Base-by-base conservation (phyloP, 768 basidiomycete species). In the Phaffia tasmanica region DNA sequence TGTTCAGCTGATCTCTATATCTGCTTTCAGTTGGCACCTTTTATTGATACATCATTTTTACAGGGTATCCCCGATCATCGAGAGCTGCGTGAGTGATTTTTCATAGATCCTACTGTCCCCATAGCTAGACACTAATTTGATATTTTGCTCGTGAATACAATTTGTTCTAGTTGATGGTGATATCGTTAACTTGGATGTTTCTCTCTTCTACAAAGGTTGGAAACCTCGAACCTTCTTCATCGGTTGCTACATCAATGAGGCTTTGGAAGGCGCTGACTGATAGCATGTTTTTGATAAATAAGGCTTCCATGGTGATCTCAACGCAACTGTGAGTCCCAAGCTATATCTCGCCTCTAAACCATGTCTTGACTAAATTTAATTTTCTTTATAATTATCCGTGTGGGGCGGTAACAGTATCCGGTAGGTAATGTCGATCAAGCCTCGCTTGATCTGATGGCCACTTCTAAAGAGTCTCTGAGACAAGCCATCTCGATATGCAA, bases 401-500 rank as follows among this genome's bases (percentile, higher is more conserved):
- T 30, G 14, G 23, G 18, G 19, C 30, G 14, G 16, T 79, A 94
- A 54, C 94, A 95, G 27, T 94, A 94, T 75, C 87, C 93, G 4
- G 78, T 79, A 62, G 78, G 78, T 53, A 73, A 76, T 49, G 73
- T 75, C 57, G 72, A 91, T 74, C 86, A 88, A 29, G 87, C 91
- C 51, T 86, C 89, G 21, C 79, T 82, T 72, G 87, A 86, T 70
- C 80, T 99, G 57, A 88, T 99, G 69, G 82, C 81, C 46, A 87
- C 87, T 19, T 83, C 92, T 11, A 86, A 91, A 59, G 81, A 87
- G 74, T 85, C 85, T 69, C 79, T 94, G 59, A 90, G 95, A 72
- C 90, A 85, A 65, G 84, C 94, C 18, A 99, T 99, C 74, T 86
- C 85, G 63, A 77, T 88, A 11, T 97, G 93, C 80, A 95, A 91